A percentile compares a stretch with the other conserved stretches of the same genome.
Conservation (phyloP, 306 rosid species). For the Biancaea sappan region DNA sequence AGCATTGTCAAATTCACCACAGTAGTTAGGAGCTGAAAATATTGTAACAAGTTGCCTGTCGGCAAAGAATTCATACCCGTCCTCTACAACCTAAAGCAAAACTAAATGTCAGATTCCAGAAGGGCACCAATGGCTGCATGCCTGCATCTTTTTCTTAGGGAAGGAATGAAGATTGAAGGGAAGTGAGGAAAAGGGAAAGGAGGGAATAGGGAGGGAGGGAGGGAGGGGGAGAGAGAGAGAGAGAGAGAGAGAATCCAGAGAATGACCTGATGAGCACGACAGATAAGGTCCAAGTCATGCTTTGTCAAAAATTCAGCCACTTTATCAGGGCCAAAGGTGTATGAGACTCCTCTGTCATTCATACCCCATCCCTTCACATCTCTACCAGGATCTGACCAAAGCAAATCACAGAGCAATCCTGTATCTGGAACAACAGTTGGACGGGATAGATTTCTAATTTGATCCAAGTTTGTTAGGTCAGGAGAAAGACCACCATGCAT, state of each 20-base stretch:
- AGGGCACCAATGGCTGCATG: not conserved
- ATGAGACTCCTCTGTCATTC: conserved; percentile 25
- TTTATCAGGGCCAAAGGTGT: conserved; percentile 25
- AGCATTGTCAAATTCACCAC: conserved; percentile 26
- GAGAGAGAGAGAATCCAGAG: not conserved
- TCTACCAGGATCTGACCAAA: conserved; percentile 24
- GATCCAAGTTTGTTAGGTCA: conserved; percentile 20
- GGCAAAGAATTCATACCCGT: conserved; percentile 23
- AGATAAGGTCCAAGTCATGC: conserved; percentile 24
- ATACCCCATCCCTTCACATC: conserved; percentile 24
- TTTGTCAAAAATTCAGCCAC: conserved; percentile 23
- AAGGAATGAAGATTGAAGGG: conserved; percentile 15
- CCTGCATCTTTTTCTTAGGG: not conserved
- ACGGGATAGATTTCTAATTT: conserved; percentile 18
- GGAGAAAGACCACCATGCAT: conserved; percentile 26
- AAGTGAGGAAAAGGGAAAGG: not conserved
- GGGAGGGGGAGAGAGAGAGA: not conserved
- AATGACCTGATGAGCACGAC: conserved; percentile 22
- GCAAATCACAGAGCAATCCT: conserved; percentile 24
- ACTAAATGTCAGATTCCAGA: not conserved
- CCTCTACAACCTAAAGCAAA: conserved; percentile 18
- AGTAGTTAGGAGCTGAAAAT: conserved; percentile 26
- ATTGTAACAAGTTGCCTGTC: conserved; percentile 21
- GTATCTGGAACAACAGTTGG: conserved; percentile 15
- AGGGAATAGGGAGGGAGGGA: not conserved